Base-by-base conservation (phyloP, 208 protist species). In the Leishmania arabica region DNA sequence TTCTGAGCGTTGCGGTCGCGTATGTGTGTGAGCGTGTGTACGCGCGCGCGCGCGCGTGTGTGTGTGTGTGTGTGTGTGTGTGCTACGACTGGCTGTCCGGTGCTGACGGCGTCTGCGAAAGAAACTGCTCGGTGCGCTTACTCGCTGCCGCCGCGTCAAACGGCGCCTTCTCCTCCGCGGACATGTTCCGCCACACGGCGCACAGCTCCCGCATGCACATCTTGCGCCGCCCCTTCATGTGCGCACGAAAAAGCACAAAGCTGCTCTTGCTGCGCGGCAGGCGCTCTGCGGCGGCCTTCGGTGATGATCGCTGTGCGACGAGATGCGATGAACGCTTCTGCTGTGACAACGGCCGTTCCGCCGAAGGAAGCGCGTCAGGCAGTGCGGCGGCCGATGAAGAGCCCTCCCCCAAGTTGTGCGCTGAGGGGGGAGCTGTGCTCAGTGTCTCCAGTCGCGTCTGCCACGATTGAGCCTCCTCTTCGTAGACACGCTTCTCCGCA, bases 71-170 rank as follows among this genome's bases (percentile, higher is more conserved):
- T 34, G 60, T 65, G 31, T 75, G 70, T 13, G n/a, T 37, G 11
- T 24, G n/a, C 11, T 45, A 34, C n/a, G 34, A 54, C 47, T 13
- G 40, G 47, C 24, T 19, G 74, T 1, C 24, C 54, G 47, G 51
- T 53, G 56, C 31, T 49, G 60, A 70, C 40, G 8, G 60, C 15
- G 47, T 34, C 27, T 78, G 75, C 9, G 51, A 24, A 27, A 86
- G 60, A 21, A 83, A 17, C 15, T 40, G 64, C 37, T 56, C 68
- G 8, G 87, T 92, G 81, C 91, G 91, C 31, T 65, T 60, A 4
- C 19, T 17, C 51, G 93, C 93, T 2, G 91, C 93, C 60, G 84
- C 87, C 19, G 77, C 69, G 72, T 95, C 93, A 77, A 90, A 96
- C 3, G 87, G 84, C 1, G 84, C 75, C 88, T 95, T 95, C 49